These are phyloP conservation scores for Rosa rugosa DNA, from an alignment of 306 rosid genomes.

Conservation along the genomic window DNA sequence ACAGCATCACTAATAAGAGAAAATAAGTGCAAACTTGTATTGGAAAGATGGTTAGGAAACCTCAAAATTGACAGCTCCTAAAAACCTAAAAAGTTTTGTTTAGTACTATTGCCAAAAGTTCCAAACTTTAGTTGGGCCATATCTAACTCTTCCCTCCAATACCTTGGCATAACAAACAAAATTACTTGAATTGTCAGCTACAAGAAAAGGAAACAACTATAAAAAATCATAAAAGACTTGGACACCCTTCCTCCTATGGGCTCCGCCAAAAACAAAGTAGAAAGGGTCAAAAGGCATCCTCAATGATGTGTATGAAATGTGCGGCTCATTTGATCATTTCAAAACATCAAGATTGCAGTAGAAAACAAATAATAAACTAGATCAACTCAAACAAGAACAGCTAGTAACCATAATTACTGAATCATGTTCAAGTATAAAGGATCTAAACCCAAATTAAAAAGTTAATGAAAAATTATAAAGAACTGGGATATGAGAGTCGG, in stretches of 20 bases:
- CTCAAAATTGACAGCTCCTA: neutral
- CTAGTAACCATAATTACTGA: constrained; percentile 23
- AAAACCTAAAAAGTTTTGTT: neutral
- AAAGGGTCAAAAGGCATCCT: constrained; percentile 30
- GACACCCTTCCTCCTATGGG: constrained; percentile 20
- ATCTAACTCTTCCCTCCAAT: neutral
- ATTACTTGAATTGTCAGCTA: constrained; percentile 3
- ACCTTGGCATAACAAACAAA: constrained; percentile 5
- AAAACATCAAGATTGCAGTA: constrained; percentile 15
- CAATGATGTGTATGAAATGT: constrained; percentile 25
- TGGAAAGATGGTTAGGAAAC: neutral
- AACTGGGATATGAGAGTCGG: constrained; percentile 22
- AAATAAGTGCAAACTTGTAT: neutral
- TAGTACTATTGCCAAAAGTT: neutral
- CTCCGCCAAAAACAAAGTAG: constrained; percentile 28
- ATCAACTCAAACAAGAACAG: constrained; percentile 25
- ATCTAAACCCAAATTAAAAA: constrained; percentile 18
- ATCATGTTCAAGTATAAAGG: constrained; percentile 13
- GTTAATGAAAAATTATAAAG: constrained; percentile 14
- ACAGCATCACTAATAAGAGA: neutral
- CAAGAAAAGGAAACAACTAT: constrained; percentile 3
- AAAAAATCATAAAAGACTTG: constrained; percentile 1
- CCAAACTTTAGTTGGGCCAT: constrained; percentile 1
- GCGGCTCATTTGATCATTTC: constrained; percentile 20
- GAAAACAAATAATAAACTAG: constrained; percentile 6